phyloP scores from a whole-genome alignment of 768 basidiomycete species.

The Neoboletus magnificus region DNA sequence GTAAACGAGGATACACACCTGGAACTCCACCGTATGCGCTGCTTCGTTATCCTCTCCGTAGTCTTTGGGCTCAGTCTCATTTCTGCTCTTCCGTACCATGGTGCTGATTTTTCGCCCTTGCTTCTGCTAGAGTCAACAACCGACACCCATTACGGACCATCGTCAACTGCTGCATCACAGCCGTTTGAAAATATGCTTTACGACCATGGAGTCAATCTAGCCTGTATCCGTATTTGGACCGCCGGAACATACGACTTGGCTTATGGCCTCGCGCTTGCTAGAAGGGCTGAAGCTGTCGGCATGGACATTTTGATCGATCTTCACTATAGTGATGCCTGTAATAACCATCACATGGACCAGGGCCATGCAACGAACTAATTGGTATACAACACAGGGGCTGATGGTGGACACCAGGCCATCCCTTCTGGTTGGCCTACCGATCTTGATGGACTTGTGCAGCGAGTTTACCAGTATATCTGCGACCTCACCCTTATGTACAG shows the following conservation, averaged over 20 bases:
- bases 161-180: not conserved
- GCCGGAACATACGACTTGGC: conserved; percentile 6
- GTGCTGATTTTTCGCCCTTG: conserved; percentile 17
- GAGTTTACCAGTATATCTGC: conserved; percentile 4
- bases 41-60: not conserved
- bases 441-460: conserved; percentile 7
- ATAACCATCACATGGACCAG: not conserved
- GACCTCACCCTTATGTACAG: no score
- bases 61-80: conserved; percentile 3
- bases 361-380: not conserved
- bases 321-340: conserved; percentile 12
- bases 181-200: conserved; percentile 9
- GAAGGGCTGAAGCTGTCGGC: conserved; percentile 8
- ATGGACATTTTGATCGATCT: conserved; percentile 13
- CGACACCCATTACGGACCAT: not conserved
- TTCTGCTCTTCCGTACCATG: conserved; percentile 5
- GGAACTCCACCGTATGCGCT: not conserved
- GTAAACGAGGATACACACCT: not conserved
- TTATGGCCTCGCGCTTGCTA: conserved; percentile 11
- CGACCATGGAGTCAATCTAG: conserved; percentile 12
- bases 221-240: conserved; percentile 14
- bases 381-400: conserved; percentile 1
- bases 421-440: conserved; percentile 14
- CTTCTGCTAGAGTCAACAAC: conserved; percentile 10
- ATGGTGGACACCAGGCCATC: conserved; percentile 5